Evolutionary conservation across 768 basidiomycete genomes (phyloP), one percentile per base, ranked within the genome.

Genomic region (Trametes punicea): DNA sequence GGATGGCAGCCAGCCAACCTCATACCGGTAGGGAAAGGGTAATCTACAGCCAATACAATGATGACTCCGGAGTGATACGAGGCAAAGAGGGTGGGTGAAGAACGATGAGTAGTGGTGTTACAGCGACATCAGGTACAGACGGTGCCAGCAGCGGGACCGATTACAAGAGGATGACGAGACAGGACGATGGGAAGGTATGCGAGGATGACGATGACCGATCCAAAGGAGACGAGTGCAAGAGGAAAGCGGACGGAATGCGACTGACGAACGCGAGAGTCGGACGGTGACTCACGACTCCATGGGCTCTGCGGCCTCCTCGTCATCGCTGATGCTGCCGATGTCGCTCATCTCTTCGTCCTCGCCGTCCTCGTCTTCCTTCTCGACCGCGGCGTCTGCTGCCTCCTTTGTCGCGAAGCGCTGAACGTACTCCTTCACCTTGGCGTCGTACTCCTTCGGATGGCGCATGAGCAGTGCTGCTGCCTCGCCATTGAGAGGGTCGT

Each of bases 371-470:
- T 84, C 83, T 1, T 83, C 82, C 16, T 82, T 80, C 31, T 70
- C 75, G 36, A 78, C 77, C 1, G 85, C 81, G 26, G 86, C 88
- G 61, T 96, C 93, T 6, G 88, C 85, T 25, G 85, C 89, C 67
- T 92, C 93, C 74, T 91, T 88, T 33, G 88, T 95, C 13, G 97
- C 97, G 66, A 84, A 99, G 50, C 91, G 81, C 64, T 91, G 87
- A n/a, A 98, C 96, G 67, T 98, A 98, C 65, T 97, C 94, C 76
- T 93, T 93, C 54, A 99, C 95, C 70, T 92, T 96, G 21, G 80
- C 81, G 62, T 96, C 93, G 65, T 99, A 99, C 60, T 93, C 88
- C 70, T 95, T 93, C 30, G 94, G 94, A 69, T 98, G 95, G 26
- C 96, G 88, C 92, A 98, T 94, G 60, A 98, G 81, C 33, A 99